phyloP scores from a whole-genome alignment of 805 yeast species.

The Candida krabiensis region DNA sequence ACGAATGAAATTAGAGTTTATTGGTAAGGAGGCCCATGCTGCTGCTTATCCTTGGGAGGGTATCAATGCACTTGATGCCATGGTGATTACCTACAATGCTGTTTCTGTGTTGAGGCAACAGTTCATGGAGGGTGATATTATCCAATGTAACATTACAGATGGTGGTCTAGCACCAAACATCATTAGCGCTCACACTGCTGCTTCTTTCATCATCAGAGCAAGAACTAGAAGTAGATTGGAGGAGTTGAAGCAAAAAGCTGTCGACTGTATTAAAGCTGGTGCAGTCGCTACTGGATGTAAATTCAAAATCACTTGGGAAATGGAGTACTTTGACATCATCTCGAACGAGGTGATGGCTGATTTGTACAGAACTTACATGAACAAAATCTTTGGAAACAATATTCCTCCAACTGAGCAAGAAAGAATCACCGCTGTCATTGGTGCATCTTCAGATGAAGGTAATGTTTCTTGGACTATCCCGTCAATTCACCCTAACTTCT shows the following conservation, averaged over 20 bases:
- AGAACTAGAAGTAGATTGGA: slow-evolving; percentile 18
- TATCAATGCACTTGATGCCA: slow-evolving; percentile 32
- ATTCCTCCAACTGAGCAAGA: slow-evolving; percentile 12
- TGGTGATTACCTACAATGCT: slow-evolving; percentile 26
- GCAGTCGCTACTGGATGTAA: slow-evolving; percentile 34
- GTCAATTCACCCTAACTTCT: slow-evolving; percentile 24
- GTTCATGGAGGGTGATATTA: slow-evolving; percentile 24
- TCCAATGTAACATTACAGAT: slow-evolving; percentile 24
- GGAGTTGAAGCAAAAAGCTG: slow-evolving; percentile 25
- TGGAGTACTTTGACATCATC: slow-evolving; percentile 26
- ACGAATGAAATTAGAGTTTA: slow-evolving; percentile 18
- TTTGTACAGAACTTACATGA: slow-evolving; percentile 17
- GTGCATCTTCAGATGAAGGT: slow-evolving; percentile 27
- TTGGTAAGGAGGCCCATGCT: slow-evolving; percentile 31
- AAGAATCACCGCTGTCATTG: slow-evolving; percentile 13
- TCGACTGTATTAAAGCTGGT: slow-evolving; percentile 28
- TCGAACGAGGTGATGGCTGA: slow-evolving; percentile 22
- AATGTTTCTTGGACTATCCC: slow-evolving; percentile 26
- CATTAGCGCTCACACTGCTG: slow-evolving; percentile 24
- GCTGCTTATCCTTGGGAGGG: slow-evolving; percentile 32
- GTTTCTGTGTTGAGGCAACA: slow-evolving; percentile 30
- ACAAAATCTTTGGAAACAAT: slow-evolving; percentile 9
- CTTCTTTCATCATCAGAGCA: slow-evolving; percentile 20
- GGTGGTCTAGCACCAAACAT: slow-evolving; percentile 29
- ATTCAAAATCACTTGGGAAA: slow-evolving; percentile 31